Base-by-base conservation (phyloP, 176 grass and related monocot species). In the Aechmea fasciata region DNA sequence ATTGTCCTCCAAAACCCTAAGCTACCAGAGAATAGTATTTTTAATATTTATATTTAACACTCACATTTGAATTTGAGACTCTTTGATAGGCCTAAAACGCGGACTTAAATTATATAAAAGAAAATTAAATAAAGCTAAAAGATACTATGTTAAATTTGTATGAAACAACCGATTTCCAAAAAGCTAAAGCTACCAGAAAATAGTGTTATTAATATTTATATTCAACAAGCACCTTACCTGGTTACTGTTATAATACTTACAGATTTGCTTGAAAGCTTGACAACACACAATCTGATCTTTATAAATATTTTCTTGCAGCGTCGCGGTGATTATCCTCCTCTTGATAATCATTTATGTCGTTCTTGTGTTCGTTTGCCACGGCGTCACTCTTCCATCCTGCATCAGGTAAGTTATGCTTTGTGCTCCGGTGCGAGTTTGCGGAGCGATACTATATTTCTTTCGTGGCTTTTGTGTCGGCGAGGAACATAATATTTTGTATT, bases 311-410 rank as follows among this genome's bases (percentile, higher is more conserved):
- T 74, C 13, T 57, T 76, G 77, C 87, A 99, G 94, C 72, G 67
- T 73, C 5, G 87, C 84, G 2, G 67, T 99, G 82, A 86, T 99
- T 73, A 57, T 99, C 61, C 69, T 99, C 25, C 87, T 99, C 17
- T 66, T 93, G 66, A 69, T 90, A 24, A 88, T 93, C 72, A 84
- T 93, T 64, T 99, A 99, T 26, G 68, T 93, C 1, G 87, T 85
- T 54, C 90, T 99, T 25, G 90, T 87, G n/a, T 99, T 90, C 23
- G 9, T 93, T 19, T 99, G 94, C 78, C 84, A 99, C 83, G 94
- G 94, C 17, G 81, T 99, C 76, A 93, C 84, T 51, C 68, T 99
- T 67, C 87, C 94, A 22, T 81, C 87, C 49, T 99, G 94, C 52
- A 85, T 97, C 47, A 69, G 84, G 69, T 99, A 76, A 83, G 72